Percentiles rank a stretch among this genome's conserved stretches.
These are phyloP conservation scores for Talaromyces liani DNA, from an alignment of 495 filamentous ascomycete genomes.

Conservation along the genomic window DNA sequence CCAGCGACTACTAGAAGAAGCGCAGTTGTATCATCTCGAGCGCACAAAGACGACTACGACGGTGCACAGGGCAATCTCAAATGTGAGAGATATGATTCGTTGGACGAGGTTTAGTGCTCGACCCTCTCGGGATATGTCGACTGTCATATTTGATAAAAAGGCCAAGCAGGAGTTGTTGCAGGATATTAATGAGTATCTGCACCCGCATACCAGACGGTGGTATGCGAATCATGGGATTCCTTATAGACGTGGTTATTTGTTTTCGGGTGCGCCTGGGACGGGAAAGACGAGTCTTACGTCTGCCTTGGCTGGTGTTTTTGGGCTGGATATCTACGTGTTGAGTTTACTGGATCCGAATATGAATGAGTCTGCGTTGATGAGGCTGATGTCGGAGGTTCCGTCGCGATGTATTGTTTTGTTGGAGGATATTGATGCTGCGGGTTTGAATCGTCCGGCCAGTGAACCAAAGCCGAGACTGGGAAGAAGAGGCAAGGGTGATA, in stretches of 20 bases:
- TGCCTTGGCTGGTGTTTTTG: slow-evolving; percentile 57
- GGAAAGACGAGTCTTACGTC: slow-evolving; percentile 59
- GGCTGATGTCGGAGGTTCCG: slow-evolving; percentile 49
- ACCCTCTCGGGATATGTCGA: slow-evolving; percentile 63
- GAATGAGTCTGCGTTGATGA: slow-evolving; percentile 41
- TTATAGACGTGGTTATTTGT: slow-evolving; percentile 56
- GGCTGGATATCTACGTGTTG: slow-evolving; percentile 56
- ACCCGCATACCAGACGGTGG: slow-evolving; percentile 19
- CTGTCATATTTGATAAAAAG: slow-evolving; percentile 63
- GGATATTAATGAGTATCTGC: slow-evolving; percentile 25
- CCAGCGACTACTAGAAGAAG: not conserved
- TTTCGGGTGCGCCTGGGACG: slow-evolving; percentile 65
- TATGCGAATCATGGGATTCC: slow-evolving; percentile 56
- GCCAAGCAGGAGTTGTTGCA: slow-evolving; percentile 59
- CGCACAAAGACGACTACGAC: slow-evolving; percentile 8
- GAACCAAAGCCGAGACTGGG: slow-evolving; percentile 13
- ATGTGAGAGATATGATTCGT: slow-evolving; percentile 9
- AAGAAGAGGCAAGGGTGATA: not conserved
- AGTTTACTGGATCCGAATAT: slow-evolving; percentile 43
- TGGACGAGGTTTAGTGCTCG: slow-evolving; percentile 23
- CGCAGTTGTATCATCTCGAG: slow-evolving; percentile 8
- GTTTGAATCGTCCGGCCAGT: slow-evolving; percentile 42
- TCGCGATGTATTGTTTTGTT: slow-evolving; percentile 57
- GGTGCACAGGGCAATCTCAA: slow-evolving; percentile 5
- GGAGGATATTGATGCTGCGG: slow-evolving; percentile 62